Evolutionary conservation across 768 basidiomycete genomes (phyloP), one percentile per base, ranked within the genome.

Genomic region (Mrakia frigida): DNA sequence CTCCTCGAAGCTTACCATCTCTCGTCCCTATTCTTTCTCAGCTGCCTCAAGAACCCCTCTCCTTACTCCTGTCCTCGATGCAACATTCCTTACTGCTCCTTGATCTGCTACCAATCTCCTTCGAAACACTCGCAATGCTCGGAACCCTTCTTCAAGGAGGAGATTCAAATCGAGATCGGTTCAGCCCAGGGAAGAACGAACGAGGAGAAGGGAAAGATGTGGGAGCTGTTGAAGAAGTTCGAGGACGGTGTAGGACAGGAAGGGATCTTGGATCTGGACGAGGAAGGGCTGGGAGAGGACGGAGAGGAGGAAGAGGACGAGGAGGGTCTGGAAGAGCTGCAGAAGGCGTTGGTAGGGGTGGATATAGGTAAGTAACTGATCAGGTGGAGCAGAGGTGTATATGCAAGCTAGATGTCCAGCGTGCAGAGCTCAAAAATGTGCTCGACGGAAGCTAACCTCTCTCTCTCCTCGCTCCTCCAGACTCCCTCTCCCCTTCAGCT

Each of bases 61-160:
- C 90, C 89, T 80, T 94, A 94, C 83, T 90, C 89, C 0, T 94
- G 93, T 79, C 90, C 93, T 33, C 86, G 86, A 43, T 94, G 93
- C 84, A 93, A 93, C 80, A 84, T 90, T 37, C 87, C 87, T 0
- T 94, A 94, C 80, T 94, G 93, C 84, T 91, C 91, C 37, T 82
- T 93, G 41, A 84, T 85, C 16, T 94, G 93, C 83, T 94, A 70
- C 43, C 71, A 73, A 23, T 35, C 56, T 25, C 21, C 52, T 18
- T 85, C 86, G 91, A 81, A 84, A 68, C 92, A 94, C 82, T 85
- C 86, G 3, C 86, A 87, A 82, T 94, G 92, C 84, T 92, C 92
- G 35, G 93, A 94, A 82, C 84, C 86, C 0, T 94, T 94, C 82
- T 93, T 93, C 82, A 88, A 88, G 79, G 89, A 88, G 71, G 90